A percentile compares a stretch with the other conserved stretches of the same genome.
Conservation (phyloP, 163 green algal genomes). For the Scenedesmus sp. region DNA sequence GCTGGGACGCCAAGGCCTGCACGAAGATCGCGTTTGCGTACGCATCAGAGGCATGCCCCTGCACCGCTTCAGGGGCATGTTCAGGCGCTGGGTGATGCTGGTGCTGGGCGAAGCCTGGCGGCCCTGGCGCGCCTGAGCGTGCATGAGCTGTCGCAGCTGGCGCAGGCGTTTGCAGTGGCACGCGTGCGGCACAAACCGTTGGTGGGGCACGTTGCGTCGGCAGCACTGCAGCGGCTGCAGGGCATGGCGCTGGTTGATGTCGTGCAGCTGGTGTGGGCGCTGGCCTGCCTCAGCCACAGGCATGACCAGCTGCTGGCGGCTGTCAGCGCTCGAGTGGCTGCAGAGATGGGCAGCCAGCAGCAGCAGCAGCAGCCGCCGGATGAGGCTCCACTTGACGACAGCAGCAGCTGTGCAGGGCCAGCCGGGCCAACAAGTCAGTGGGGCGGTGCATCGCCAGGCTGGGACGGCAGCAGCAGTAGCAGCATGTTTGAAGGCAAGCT, state of each 20-base stretch:
- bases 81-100: slow-evolving; percentile 10
- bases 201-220: neutral
- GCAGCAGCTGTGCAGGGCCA: neutral
- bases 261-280: slow-evolving; percentile 36
- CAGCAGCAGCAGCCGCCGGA: slow-evolving; percentile 5
- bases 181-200: slow-evolving; percentile 21
- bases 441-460: neutral
- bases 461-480: neutral
- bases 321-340: slow-evolving; percentile 18
- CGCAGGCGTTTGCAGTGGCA: slow-evolving; percentile 19
- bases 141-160: slow-evolving; percentile 44
- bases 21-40: neutral
- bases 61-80: slow-evolving; percentile 17
- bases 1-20: slow-evolving; percentile 25
- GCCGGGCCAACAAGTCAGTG: slow-evolving; percentile 1
- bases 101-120: neutral
- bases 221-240: neutral
- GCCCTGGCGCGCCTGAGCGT: neutral
- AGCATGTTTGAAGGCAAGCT: slow-evolving; percentile 30
- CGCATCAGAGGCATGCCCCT: neutral
- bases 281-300: slow-evolving; percentile 9
- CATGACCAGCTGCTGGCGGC: slow-evolving; percentile 15
- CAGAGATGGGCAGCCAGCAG: slow-evolving; percentile 25
- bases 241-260: slow-evolving; percentile 12
- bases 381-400: neutral